A percentile compares a stretch with the other conserved stretches of the same genome.
These are phyloP conservation scores for Metschnikowia corniflorae DNA, from an alignment of 805 yeast genomes.

Conservation along the genomic window DNA sequence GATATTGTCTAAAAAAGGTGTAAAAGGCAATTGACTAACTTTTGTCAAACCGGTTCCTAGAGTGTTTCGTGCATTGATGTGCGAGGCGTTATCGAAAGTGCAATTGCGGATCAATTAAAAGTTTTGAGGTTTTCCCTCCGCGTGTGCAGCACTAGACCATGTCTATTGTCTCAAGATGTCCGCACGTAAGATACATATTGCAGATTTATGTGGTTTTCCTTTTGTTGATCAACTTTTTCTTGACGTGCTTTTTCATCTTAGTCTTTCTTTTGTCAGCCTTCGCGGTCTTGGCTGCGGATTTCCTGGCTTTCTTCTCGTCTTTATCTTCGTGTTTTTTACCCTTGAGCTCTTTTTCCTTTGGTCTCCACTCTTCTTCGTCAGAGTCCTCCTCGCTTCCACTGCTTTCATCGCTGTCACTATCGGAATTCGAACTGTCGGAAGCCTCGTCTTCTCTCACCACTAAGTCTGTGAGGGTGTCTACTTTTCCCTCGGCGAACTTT, in stretches of 20 bases:
- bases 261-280: conserved; percentile 75
- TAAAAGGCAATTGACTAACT: too few species aligned
- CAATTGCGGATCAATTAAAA: not conserved
- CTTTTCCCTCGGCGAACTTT: conserved; percentile 73
- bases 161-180: too few species aligned
- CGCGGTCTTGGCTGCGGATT: conserved; percentile 71
- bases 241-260: conserved; percentile 78
- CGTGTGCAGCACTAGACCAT: too few species aligned
- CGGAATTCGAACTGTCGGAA: conserved; percentile 16
- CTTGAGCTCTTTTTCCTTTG: conserved; percentile 37
- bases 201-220: conserved; percentile 24
- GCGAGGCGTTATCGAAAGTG: too few species aligned
- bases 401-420: conserved; percentile 28
- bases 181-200: too few species aligned
- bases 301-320: conserved; percentile 70
- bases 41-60: too few species aligned
- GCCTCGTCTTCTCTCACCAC: conserved; percentile 30
- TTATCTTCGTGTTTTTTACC: conserved; percentile 82
- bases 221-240: conserved; percentile 65
- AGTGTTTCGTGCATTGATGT: too few species aligned
- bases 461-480: conserved; percentile 68
- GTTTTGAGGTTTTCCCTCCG: too few species aligned
- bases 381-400: conserved; percentile 24
- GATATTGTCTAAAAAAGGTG: too few species aligned
- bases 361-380: conserved; percentile 16